Base-by-base conservation (phyloP, 202 grass and related monocot species). In the Saccharum hybrid region DNA sequence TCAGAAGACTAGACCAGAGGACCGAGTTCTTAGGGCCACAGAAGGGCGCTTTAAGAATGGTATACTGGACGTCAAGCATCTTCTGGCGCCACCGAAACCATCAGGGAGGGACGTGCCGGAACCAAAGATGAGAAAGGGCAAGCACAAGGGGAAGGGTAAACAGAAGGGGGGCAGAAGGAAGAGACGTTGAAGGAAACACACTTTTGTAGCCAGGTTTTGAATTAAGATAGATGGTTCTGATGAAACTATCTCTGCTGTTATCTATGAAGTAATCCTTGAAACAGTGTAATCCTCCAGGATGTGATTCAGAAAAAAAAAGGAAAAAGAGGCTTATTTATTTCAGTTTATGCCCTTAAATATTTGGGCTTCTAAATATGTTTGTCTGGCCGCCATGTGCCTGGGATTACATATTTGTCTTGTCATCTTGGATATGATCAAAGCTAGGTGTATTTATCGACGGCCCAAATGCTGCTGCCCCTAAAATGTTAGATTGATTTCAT, bases 1-100 rank as follows among this genome's bases (percentile, higher is more conserved):
- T 82, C 87, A 89, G 76, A 99, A 88, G 79, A 88, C 38, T 37
- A 96, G 86, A 41, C 89, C 86, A 81, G 96, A 92, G 63, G 86
- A 89, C 63, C 87, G 79, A 66, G 88, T 89, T 38, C 86, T 96
- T 9, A 94, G 68, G 86, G 91, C 89, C 2, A 96, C 85, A 0
- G 86, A 99, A 86, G 93, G 96, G 21, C 81, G 67, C 77, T 99
- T 99, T 78, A 99, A 79, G 81, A 99, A 96, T 71, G 95, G 95
- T 79, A 84, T 98, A 81, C 88, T 96, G 54, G 76, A 99, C 57
- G 91, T 99, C 34, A 99, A 96, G 39, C 93, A 96, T 80, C 84
- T 99, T 33, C 79, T 94, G 72, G 68, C 71, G 13, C 37, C 68
- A 52, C 86, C 93, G n/a, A 96, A 88, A 72, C 70, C 75, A 86